These are phyloP conservation scores for Eutrema yunnanense DNA, from an alignment of 345 rosid genomes.

Conservation along the genomic window DNA sequence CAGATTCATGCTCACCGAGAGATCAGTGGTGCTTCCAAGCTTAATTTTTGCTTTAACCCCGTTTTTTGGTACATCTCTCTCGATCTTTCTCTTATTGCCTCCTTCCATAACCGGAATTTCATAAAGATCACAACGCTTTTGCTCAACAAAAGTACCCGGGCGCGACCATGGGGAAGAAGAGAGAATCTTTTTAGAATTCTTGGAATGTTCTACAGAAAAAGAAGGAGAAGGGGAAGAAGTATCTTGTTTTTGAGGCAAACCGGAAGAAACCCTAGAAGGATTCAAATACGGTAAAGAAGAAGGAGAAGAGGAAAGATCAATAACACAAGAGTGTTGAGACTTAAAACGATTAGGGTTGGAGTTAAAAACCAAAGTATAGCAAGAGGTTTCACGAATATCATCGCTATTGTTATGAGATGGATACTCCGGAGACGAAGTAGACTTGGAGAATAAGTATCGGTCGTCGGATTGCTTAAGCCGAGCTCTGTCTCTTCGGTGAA, in stretches of 20 bases:
- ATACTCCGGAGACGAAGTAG: conserved; percentile 34
- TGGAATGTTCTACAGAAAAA: conserved; percentile 22
- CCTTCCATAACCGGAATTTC: conserved; percentile 28
- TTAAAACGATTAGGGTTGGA: conserved; percentile 55
- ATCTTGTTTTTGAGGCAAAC: conserved; percentile 26
- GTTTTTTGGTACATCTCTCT: conserved; percentile 22
- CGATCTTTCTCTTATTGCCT: conserved; percentile 33
- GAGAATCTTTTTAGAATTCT: conserved; percentile 5
- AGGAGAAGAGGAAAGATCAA: conserved; percentile 29
- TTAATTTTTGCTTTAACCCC: conserved; percentile 32
- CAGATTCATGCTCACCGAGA: conserved; percentile 61
- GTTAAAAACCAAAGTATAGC: conserved; percentile 43
- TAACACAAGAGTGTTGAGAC: conserved; percentile 23
- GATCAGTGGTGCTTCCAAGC: conserved; percentile 35
- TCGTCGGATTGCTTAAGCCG: conserved; percentile 62
- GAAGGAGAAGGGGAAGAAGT: conserved; percentile 36
- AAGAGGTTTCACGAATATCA: conserved; percentile 19
- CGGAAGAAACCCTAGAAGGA: conserved; percentile 50
- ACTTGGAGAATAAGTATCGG: conserved; percentile 29
- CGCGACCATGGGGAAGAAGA: conserved; percentile 26
- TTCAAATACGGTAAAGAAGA: conserved; percentile 25
- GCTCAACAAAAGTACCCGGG: conserved; percentile 23
- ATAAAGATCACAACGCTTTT: conserved; percentile 17
- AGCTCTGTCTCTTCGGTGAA: conserved; percentile 91
- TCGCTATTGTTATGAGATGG: conserved; percentile 34